Conservation (phyloP, 2,329 filamentous ascomycete species). For the Fusarium sp. region DNA sequence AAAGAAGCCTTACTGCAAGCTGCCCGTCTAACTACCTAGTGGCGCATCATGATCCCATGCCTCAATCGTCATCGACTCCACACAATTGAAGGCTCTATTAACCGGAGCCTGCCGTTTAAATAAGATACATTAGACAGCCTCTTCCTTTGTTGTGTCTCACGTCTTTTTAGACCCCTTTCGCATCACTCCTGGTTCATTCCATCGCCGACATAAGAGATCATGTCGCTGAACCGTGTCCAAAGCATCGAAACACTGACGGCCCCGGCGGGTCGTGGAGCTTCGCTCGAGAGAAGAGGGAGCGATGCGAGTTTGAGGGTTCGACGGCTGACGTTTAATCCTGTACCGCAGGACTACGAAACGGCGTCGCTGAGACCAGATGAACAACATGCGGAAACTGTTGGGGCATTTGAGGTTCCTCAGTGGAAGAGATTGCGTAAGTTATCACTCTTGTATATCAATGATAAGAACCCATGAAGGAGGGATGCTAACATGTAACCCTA, state of each 20-base stretch:
- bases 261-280: slow-evolving; percentile 44
- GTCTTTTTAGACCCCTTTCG: not conserved
- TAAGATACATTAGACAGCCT: not conserved
- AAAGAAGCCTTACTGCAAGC: slow-evolving; percentile 24
- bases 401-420: slow-evolving; percentile 66
- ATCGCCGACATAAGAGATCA: slow-evolving; percentile 41
- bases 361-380: slow-evolving; percentile 55
- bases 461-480: not conserved
- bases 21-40: slow-evolving; percentile 10
- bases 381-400: slow-evolving; percentile 57
- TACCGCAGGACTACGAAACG: slow-evolving; percentile 66
- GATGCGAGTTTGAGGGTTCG: slow-evolving; percentile 62
- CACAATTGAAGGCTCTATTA: slow-evolving; percentile 1
- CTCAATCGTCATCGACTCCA: slow-evolving; percentile 37
- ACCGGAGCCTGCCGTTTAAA: slow-evolving; percentile 12
- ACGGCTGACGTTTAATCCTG: slow-evolving; percentile 66
- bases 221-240: slow-evolving; percentile 66
- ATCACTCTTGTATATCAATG: not conserved
- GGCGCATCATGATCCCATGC: slow-evolving; percentile 34
- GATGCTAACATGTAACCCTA: slow-evolving; percentile 29
- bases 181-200: not conserved
- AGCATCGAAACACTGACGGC: slow-evolving; percentile 64
- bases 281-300: slow-evolving; percentile 54
- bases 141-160: not conserved
- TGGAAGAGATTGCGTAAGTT: slow-evolving; percentile 66